Percentiles rank a stretch among this genome's conserved stretches.
Conservation (phyloP, 768 basidiomycete species). For the Stropharia rugosoannulata region DNA sequence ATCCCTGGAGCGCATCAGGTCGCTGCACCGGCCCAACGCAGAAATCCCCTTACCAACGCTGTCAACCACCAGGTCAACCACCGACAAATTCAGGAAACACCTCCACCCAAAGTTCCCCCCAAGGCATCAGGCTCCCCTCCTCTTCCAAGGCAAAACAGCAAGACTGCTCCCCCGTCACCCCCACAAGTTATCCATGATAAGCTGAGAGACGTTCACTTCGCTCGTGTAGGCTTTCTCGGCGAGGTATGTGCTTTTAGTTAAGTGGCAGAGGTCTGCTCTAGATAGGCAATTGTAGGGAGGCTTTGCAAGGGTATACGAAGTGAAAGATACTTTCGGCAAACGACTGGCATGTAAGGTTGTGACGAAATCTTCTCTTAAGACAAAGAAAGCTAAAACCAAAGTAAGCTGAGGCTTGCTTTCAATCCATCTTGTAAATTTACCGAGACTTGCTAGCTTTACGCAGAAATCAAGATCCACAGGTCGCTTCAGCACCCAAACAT, state of each 20-base stretch:
- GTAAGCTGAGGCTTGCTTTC: slow-evolving; percentile 36
- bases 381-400: slow-evolving; percentile 97
- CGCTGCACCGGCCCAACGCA: slow-evolving; percentile 29
- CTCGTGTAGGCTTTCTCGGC: slow-evolving; percentile 81
- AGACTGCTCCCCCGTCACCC: slow-evolving; percentile 78
- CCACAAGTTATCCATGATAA: slow-evolving; percentile 75
- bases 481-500: slow-evolving; percentile 92
- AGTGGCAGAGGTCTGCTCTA: not conserved
- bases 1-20: slow-evolving; percentile 26
- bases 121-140: slow-evolving; percentile 58
- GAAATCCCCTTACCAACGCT: slow-evolving; percentile 41
- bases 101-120: slow-evolving; percentile 35
- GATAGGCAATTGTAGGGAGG: slow-evolving; percentile 54
- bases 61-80: slow-evolving; percentile 31
- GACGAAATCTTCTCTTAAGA: slow-evolving; percentile 87
- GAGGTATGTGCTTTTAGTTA: slow-evolving; percentile 56
- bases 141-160: slow-evolving; percentile 78
- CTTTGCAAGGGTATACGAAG: slow-evolving; percentile 95
- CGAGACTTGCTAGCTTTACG: slow-evolving; percentile 68
- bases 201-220: slow-evolving; percentile 52
- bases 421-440: not conserved
- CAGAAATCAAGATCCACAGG: slow-evolving; percentile 97
- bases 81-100: slow-evolving; percentile 15
- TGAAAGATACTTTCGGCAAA: slow-evolving; percentile 65
- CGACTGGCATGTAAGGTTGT: slow-evolving; percentile 92